These are phyloP conservation scores for Diplotaxis tenuifolia DNA, from an alignment of 345 rosid genomes.

Conservation along the genomic window DNA sequence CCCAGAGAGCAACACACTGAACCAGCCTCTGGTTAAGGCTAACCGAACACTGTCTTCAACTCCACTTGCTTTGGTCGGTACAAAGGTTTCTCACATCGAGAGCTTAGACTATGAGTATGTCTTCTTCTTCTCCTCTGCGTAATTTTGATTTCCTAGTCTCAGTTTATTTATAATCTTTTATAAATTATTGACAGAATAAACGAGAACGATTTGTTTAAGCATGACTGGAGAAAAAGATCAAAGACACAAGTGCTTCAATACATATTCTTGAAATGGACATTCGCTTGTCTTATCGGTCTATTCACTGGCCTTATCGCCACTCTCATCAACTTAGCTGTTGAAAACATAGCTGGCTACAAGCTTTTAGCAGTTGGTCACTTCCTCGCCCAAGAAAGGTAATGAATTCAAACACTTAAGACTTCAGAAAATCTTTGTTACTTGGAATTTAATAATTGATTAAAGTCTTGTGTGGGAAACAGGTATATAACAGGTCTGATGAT, in stretches of 20 bases:
- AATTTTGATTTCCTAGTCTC: background rate
- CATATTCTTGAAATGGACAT: constrained; percentile 72
- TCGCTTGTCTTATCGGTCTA: constrained; percentile 81
- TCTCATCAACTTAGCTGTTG: constrained; percentile 78
- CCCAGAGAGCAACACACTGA: constrained; percentile 59
- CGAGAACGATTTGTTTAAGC: constrained; percentile 90
- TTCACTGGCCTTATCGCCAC: constrained; percentile 82
- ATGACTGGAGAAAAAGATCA: constrained; percentile 95
- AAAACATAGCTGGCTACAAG: constrained; percentile 93
- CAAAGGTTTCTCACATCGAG: constrained; percentile 81
- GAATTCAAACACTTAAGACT: background rate
- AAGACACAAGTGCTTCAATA: constrained; percentile 77
- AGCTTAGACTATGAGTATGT: constrained; percentile 90
- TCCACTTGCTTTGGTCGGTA: constrained; percentile 80
- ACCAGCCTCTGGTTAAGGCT: constrained; percentile 75
- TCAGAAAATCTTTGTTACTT: background rate
- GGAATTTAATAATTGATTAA: constrained; percentile 10
- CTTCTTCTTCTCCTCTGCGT: background rate
- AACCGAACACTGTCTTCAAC: constrained; percentile 67
- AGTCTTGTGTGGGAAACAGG: constrained; percentile 41
- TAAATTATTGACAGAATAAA: constrained; percentile 58
- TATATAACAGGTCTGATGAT: constrained; percentile 56
- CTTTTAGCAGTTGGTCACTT: constrained; percentile 64
- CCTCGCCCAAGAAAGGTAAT: constrained; percentile 59
- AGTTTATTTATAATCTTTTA: background rate